Conservation (phyloP, 371 early-diverging fungal species). For the Apophysomyces trapeziformis region DNA sequence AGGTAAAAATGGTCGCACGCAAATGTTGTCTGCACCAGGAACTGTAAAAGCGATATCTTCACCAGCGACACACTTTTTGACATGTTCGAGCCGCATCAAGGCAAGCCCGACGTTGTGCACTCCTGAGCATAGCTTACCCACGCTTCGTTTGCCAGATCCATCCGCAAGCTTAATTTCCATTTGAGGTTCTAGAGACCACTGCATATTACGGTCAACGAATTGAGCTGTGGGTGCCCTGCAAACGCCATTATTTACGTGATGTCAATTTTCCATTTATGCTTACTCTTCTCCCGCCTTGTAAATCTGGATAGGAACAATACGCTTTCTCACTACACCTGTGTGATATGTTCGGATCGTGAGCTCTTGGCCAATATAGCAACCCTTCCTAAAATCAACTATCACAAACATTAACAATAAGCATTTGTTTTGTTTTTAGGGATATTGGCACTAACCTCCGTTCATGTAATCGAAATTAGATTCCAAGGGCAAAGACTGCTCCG, state of each 20-base stretch:
- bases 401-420: neutral
- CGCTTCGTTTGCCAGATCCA: slow-evolving; percentile 45
- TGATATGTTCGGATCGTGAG: slow-evolving; percentile 96
- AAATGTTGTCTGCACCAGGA: slow-evolving; percentile 39
- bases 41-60: slow-evolving; percentile 33
- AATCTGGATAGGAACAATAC: slow-evolving; percentile 85
- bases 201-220: slow-evolving; percentile 33
- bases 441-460: slow-evolving; percentile 69
- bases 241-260: neutral
- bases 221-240: slow-evolving; percentile 42
- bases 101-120: slow-evolving; percentile 86
- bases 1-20: slow-evolving; percentile 58
- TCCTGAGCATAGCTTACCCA: slow-evolving; percentile 70
- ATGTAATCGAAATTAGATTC: slow-evolving; percentile 93
- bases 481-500: slow-evolving; percentile 78
- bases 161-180: slow-evolving; percentile 51
- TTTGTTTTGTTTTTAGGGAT: too few relatives aligned
- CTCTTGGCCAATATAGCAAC: slow-evolving; percentile 98
- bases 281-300: slow-evolving; percentile 47
- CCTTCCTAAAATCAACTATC: slow-evolving; percentile 93
- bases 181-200: slow-evolving; percentile 41
- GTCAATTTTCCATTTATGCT: slow-evolving; percentile 11
- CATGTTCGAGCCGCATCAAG: slow-evolving; percentile 81
- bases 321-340: slow-evolving; percentile 92
- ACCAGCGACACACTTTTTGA: slow-evolving; percentile 33